phyloP scores from a whole-genome alignment of 2,329 filamentous ascomycete genomes.

The Neofusicoccum cordaticola region DNA sequence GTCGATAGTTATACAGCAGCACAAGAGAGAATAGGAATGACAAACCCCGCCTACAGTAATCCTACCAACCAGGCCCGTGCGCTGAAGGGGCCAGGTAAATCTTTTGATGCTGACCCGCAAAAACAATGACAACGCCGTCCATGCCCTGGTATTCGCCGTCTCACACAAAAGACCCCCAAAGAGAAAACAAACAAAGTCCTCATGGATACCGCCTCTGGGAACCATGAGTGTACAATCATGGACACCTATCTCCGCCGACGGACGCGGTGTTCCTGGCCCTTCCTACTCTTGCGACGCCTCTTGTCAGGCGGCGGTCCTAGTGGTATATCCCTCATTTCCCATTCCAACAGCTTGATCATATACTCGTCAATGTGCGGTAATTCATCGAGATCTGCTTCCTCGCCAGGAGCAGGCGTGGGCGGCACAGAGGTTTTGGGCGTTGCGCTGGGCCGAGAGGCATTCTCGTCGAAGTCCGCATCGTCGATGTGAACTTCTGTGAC shows the following conservation, averaged over 20 bases:
- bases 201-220: no score
- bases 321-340: constrained; percentile 17
- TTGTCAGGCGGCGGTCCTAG: constrained; percentile 15
- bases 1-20: neutral
- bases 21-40: neutral
- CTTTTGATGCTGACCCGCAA: neutral
- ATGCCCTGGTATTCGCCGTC: constrained; percentile 3
- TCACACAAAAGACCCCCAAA: no score
- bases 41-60: neutral
- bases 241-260: constrained; percentile 1
- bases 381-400: neutral
- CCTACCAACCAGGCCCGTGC: neutral
- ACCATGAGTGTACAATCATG: neutral
- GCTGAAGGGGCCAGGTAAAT: neutral
- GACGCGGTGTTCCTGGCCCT: constrained; percentile 15
- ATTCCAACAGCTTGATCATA: constrained; percentile 14
- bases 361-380: constrained; percentile 14
- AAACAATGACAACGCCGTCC: neutral
- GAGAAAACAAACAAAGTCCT: no score
- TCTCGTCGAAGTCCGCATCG: constrained; percentile 41
- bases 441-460: constrained; percentile 24
- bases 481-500: constrained; percentile 54
- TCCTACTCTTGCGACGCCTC: constrained; percentile 12
- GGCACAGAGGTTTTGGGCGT: constrained; percentile 21
- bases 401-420: neutral